These are phyloP conservation scores for Cladosporium cucumerinum DNA, from an alignment of 2,329 filamentous ascomycete genomes.

Conservation along the genomic window DNA sequence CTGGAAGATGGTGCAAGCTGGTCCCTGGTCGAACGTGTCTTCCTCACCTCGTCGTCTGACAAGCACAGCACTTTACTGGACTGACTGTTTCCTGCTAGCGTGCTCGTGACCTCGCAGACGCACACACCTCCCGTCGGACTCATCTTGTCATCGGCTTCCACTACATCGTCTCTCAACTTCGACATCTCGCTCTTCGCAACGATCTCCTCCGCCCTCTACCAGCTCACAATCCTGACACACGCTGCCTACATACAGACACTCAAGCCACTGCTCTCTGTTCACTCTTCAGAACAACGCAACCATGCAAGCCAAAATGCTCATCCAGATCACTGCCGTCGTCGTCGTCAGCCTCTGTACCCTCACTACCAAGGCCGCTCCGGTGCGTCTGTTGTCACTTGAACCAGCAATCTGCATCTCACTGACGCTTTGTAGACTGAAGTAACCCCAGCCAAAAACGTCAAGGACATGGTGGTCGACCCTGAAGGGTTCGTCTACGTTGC, in stretches of 20 bases:
- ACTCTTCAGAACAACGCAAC: neutral
- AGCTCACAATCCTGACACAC: neutral
- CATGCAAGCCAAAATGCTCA: neutral
- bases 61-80: neutral
- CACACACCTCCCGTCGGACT: neutral
- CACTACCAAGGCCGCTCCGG: neutral
- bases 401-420: neutral
- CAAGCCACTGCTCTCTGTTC: neutral
- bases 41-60: neutral
- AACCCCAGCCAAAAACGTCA: neutral
- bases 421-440: neutral
- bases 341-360: neutral
- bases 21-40: neutral
- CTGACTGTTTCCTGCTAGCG: neutral
- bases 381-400: neutral
- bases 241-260: neutral
- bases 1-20: neutral
- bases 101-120: neutral
- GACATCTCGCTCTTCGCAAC: neutral
- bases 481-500: conserved; percentile 18
- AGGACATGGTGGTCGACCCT: conserved; percentile 5
- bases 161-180: neutral
- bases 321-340: neutral
- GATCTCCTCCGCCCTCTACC: neutral
- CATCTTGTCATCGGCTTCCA: neutral